phyloP scores from a whole-genome alignment of 306 rosid genomes.

The Comarum palustre region DNA sequence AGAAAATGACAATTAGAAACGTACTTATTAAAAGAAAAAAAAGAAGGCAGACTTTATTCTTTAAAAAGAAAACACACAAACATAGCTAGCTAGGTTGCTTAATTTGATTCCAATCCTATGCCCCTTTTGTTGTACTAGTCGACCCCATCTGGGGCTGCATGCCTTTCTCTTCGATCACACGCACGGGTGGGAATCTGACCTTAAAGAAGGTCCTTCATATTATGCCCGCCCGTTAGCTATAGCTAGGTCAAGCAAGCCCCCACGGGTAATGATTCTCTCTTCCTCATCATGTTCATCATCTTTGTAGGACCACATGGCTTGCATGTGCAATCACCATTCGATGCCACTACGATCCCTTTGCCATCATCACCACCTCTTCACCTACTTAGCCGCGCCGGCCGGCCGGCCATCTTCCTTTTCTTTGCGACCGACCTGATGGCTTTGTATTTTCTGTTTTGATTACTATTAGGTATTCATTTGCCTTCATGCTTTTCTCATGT shows the following conservation, averaged over 20 bases:
- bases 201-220: background rate
- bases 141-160: conserved; percentile 1
- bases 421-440: background rate
- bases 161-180: background rate
- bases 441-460: background rate
- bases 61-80: background rate
- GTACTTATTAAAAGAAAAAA: background rate
- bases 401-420: background rate
- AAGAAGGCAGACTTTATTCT: background rate
- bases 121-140: background rate
- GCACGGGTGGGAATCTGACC: background rate
- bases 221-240: background rate
- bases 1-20: background rate
- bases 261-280: conserved; percentile 13
- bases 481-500: background rate
- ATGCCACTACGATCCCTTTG: background rate
- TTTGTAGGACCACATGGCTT: conserved; percentile 10
- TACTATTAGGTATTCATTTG: background rate
- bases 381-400: background rate
- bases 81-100: background rate
- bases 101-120: background rate
- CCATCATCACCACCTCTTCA: background rate
- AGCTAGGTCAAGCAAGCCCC: conserved; percentile 5
- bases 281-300: background rate
- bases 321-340: conserved; percentile 14